Evolutionary conservation across 768 basidiomycete genomes (phyloP).

Genomic region (Auricularia sp.): DNA sequence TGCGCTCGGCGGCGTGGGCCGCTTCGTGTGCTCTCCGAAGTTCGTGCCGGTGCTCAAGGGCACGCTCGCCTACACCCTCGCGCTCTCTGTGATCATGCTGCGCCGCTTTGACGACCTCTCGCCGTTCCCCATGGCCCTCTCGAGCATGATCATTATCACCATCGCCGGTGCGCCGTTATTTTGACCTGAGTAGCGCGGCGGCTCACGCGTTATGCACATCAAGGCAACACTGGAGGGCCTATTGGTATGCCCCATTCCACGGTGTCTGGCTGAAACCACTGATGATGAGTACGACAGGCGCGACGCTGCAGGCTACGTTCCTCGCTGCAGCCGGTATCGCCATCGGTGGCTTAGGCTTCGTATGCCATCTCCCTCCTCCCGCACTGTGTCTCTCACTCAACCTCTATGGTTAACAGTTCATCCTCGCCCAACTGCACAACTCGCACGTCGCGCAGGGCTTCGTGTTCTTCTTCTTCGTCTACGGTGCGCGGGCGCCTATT

Average conservation of each 20-base stretch:
- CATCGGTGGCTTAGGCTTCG: conserved; percentile 17
- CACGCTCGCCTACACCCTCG: conserved; percentile 16
- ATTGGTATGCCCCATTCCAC: conserved; percentile 3
- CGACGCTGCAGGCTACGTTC: conserved; percentile 11
- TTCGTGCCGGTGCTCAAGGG: conserved; percentile 7
- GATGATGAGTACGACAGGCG: conserved; percentile 2
- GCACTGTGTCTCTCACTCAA: not conserved
- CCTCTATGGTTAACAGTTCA: not conserved
- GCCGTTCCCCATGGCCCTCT: conserved; percentile 13
- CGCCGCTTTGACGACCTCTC: conserved; percentile 13
- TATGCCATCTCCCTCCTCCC: not conserved
- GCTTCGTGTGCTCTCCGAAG: not conserved
- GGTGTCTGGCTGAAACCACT: not conserved
- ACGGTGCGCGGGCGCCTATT: conserved; percentile 7
- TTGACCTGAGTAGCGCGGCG: conserved; percentile 6
- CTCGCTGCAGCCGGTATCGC: conserved; percentile 12
- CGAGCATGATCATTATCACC: conserved; percentile 15
- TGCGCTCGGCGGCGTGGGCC: not conserved
- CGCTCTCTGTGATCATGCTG: conserved; percentile 16
- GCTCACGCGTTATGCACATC: not conserved
- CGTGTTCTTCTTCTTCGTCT: conserved; percentile 19
- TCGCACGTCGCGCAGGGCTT: conserved; percentile 21
- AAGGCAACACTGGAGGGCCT: not conserved
- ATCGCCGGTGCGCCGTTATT: conserved; percentile 17
- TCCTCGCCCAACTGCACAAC: conserved; percentile 18